Base-by-base conservation (phyloP, 73 alveolate genomes). In the Tetrahymena thermophila region DNA sequence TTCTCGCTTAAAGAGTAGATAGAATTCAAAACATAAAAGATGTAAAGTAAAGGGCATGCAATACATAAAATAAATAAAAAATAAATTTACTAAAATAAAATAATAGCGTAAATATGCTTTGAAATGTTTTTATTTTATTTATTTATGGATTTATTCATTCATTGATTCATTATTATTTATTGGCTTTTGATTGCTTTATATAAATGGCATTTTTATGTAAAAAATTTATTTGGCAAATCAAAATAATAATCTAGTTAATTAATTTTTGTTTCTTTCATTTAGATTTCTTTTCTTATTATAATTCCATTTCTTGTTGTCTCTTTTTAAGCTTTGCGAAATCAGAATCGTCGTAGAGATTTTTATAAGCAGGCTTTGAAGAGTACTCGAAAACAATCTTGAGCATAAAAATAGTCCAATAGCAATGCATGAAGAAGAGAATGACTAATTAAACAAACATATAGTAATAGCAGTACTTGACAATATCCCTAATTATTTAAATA, bases 371-470 rank as follows among this genome's bases (percentile, higher is more conserved):
- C 11, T 94, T 35, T 37, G 93, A 85, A 44, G 94, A 85, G 10
- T 50, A 85, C 11, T 93, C 95, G 35, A 93, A 95, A 8, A 89
- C 95, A 35, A 95, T 94, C 94, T 95, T 95, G 34, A 95, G 94
- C 97, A 95, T 95, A 35, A 85, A 95, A 13, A 95, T 85, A 19
- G 97, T 95, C 97, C 97, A 95, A 85, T 95, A 95, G 40, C 93
- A 42, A 50, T 95, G 97, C 97, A 95, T 95, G 8, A 89, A 93
- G 40, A 95, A 95, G 16, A 95, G 57, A 50, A 95, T 37, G 0
- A 95, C 44, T 94, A 85, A 85, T 16, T 50, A 71, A 10, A 93
- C 93, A 37, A 95, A 34, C 94, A 85, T 34, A 44, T 50, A 84
- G 23, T 89, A 50, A 35, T 37, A 85, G 35, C 94, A 44, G 38